phyloP scores from a whole-genome alignment of 306 rosid genomes.

The Prunus mira region DNA sequence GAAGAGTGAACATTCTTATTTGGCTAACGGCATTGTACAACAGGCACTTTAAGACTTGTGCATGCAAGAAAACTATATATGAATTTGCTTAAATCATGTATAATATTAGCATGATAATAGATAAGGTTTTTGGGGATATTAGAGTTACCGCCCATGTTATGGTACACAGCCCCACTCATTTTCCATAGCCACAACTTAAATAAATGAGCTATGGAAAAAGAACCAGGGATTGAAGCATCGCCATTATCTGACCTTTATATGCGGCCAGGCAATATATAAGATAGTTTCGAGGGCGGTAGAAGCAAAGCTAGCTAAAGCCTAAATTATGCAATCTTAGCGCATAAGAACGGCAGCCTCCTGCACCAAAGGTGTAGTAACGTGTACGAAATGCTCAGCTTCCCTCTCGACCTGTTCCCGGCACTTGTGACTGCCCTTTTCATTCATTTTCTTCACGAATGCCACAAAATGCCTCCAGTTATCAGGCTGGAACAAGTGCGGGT shows the following conservation, averaged over 20 bases:
- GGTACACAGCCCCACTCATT: neutral
- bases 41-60: neutral
- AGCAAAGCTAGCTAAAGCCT: neutral
- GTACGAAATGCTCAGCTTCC: constrained; percentile 87
- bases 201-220: constrained; percentile 1
- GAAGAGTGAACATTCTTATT: neutral
- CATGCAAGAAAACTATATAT: neutral
- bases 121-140: neutral
- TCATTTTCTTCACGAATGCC: constrained; percentile 90
- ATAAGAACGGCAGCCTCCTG: constrained; percentile 71
- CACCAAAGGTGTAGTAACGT: constrained; percentile 63
- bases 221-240: neutral
- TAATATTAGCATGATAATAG: neutral
- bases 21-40: neutral
- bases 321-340: constrained; percentile 33
- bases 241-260: neutral
- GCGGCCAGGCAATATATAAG: neutral
- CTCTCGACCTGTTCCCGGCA: constrained; percentile 90
- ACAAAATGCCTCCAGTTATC: constrained; percentile 88
- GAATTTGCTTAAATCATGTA: too few species aligned
- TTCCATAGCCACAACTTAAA: constrained; percentile 22
- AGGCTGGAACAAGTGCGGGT: constrained; percentile 60
- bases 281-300: neutral
- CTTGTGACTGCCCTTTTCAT: constrained; percentile 53
- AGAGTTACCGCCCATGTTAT: neutral